A percentile compares a stretch with the other conserved stretches of the same genome.
These are phyloP conservation scores for Rhexocercosporidium sp. DNA, from an alignment of 2,329 filamentous ascomycete genomes.

Conservation along the genomic window DNA sequence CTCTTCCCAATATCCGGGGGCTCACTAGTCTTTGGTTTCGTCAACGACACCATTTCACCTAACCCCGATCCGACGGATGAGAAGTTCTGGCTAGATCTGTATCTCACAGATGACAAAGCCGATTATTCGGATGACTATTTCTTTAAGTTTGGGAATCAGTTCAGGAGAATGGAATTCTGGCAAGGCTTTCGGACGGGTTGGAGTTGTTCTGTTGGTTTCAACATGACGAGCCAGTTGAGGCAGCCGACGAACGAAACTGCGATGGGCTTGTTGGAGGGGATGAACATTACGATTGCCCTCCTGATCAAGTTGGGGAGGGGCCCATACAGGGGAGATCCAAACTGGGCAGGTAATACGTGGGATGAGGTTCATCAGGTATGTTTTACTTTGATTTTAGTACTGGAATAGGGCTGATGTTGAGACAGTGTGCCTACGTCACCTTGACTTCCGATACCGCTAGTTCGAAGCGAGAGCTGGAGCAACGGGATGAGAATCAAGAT, in stretches of 20 bases:
- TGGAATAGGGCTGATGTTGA: neutral
- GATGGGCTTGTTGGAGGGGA: neutral
- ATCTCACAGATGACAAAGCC: neutral
- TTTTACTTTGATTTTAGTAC: neutral
- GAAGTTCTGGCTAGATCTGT: neutral
- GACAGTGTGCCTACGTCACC: neutral
- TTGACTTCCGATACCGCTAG: neutral
- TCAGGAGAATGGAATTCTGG: slow-evolving; percentile 1
- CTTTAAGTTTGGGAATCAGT: neutral
- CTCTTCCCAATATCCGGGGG: neutral
- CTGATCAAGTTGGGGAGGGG: neutral
- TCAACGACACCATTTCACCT: neutral
- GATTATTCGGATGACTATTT: neutral
- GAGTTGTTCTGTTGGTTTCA: neutral
- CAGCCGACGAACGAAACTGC: neutral
- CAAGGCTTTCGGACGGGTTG: neutral
- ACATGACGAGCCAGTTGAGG: neutral
- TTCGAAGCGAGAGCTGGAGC: neutral
- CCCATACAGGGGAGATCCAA: neutral
- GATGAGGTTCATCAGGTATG: neutral
- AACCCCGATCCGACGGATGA: neutral
- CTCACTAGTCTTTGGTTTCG: neutral
- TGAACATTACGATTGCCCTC: neutral
- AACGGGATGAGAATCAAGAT: neutral
- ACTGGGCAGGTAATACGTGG: neutral